Evolutionary conservation across 768 basidiomycete species (phyloP).

Genomic region (Nidularia sp.): DNA sequence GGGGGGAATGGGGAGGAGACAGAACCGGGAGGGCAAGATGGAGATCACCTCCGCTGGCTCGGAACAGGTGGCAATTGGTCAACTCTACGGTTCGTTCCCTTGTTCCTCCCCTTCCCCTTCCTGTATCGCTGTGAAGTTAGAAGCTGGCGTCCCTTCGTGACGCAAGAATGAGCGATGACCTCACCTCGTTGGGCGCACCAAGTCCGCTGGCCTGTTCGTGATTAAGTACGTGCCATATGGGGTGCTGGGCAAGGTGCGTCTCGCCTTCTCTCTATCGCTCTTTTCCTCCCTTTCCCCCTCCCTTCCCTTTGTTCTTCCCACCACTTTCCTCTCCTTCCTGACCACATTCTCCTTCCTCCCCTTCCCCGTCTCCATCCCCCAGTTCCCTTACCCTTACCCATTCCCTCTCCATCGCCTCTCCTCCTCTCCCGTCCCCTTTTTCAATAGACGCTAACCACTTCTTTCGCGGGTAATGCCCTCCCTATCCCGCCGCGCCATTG

Average conservation of each 20-base stretch:
- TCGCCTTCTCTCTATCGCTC: too few species aligned
- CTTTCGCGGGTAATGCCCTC: slow-evolving; percentile 73
- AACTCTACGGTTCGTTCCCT: slow-evolving; percentile 67
- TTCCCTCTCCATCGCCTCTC: too few species aligned
- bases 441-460: background rate
- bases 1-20: background rate
- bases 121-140: background rate
- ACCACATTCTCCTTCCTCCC: too few species aligned
- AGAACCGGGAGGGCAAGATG: slow-evolving; percentile 14
- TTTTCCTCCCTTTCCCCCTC: too few species aligned
- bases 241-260: slow-evolving; percentile 53
- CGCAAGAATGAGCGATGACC: slow-evolving; percentile 80
- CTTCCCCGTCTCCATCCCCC: too few species aligned
- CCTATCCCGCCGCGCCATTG: slow-evolving; percentile 79
- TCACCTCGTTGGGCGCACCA: slow-evolving; percentile 51
- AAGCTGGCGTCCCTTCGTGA: background rate
- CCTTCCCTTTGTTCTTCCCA: too few species aligned
- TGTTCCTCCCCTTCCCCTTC: background rate
- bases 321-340: too few species aligned
- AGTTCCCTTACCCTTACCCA: too few species aligned
- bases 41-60: slow-evolving; percentile 49
- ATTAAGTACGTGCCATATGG: slow-evolving; percentile 68
- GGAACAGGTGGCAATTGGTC: slow-evolving; percentile 71
- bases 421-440: background rate
- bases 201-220: too few species aligned